A percentile compares a stretch with the other conserved stretches of the same genome.
Evolutionary conservation across 2,329 filamentous ascomycete species (phyloP).

Genomic region (Stagonosporopsis chrysanthemi): DNA sequence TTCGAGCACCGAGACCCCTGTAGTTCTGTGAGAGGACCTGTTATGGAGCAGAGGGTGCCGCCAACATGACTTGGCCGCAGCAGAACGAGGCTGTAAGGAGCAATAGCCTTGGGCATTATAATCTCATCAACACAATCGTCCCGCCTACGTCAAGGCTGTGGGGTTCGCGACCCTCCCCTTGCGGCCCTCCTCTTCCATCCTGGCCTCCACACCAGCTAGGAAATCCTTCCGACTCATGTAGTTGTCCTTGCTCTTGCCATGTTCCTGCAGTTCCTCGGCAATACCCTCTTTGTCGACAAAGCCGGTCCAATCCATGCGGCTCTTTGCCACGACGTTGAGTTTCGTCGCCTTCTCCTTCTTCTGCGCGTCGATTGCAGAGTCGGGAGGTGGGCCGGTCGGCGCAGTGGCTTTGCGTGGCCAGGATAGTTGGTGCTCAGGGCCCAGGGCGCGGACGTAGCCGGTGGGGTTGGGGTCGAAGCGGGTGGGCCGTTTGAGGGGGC

Average conservation of each 20-base stretch:
- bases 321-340: conserved; percentile 72
- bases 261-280: conserved; percentile 66
- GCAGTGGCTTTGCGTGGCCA: conserved; percentile 43
- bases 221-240: conserved; percentile 70
- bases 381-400: conserved; percentile 22
- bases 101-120: not conserved
- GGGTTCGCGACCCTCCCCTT: conserved; percentile 52
- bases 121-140: not conserved
- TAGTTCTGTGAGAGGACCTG: no score
- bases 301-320: conserved; percentile 69
- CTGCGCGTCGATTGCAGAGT: conserved; percentile 23
- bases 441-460: conserved; percentile 55
- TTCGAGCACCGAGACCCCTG: no score
- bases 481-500: conserved; percentile 53
- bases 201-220: conserved; percentile 64
- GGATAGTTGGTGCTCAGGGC: conserved; percentile 53
- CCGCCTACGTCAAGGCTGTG: conserved; percentile 4
- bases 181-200: conserved; percentile 63
- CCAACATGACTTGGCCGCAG: no score
- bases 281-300: conserved; percentile 69
- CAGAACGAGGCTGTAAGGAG: no score
- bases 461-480: conserved; percentile 61
- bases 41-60: no score
- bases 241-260: conserved; percentile 68
- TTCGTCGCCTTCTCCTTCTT: conserved; percentile 59